Evolutionary conservation across 108 stramenopile genomes (phyloP), one percentile per base, ranked within the genome.

Genomic region (Discostella pseudostelligera): DNA sequence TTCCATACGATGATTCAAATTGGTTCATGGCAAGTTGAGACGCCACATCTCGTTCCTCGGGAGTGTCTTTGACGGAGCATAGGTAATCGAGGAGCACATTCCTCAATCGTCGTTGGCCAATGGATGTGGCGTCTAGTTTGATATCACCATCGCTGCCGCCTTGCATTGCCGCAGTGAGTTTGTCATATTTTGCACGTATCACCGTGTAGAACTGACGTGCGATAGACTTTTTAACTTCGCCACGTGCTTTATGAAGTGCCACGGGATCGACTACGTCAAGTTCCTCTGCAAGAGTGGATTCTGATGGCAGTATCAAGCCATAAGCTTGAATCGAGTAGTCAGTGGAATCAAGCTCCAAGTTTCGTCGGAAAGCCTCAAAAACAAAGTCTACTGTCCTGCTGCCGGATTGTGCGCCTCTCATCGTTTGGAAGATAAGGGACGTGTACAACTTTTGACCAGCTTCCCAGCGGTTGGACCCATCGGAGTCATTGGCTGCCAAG

Each of bases 401-500:
- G 8, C 40, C 39, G 14, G 50, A 28, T 13, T 66, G 60, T 16
- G 62, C 62, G 7, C 55, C 69, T 24, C 59, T 28, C 66, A 82
- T 45, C 2, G 53, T 46, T 56, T 76, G 57, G 45, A 82, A 80
- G 8, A 85, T 73, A 44, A 65, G 62, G 17, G 37, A 47, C 5
- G 84, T 61, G 48, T 39, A 70, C 10, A 90, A 59, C 51, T 70
- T 73, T 56, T 90, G 85, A 9, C 73, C 80, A 16, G 86, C 83
- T 42, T 89, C 91, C 87, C 87, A 90, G 7, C 77, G 59, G 83
- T 88, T 90, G 62, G 88, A 87, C n/a, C 81, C 83, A 67, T 92
- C 88, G 1, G 87, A 76, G 64, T 92, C 88, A 56, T 81, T 17
- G 45, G 87, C 77, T 54, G 87, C 84, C 25, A 92, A 65, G 58